A percentile compares a stretch with the other conserved stretches of the same genome.
These are phyloP conservation scores for Suillus cothurnatus DNA, from an alignment of 768 basidiomycete species.

Conservation along the genomic window DNA sequence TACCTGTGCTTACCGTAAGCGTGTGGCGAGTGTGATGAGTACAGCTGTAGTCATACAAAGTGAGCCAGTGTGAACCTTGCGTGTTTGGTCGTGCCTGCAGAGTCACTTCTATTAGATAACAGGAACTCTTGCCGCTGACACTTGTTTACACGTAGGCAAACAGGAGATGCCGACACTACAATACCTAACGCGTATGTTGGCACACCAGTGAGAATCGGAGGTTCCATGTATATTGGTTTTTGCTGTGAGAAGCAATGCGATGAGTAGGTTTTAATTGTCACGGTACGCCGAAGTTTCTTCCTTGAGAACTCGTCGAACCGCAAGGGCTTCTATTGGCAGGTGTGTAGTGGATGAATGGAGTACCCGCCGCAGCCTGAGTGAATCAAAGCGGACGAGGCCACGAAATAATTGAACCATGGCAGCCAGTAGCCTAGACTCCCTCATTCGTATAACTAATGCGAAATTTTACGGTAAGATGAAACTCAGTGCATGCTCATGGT, in stretches of 20 bases:
- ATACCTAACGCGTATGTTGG: background rate
- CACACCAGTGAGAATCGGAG: constrained; percentile 1
- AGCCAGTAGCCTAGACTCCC: background rate
- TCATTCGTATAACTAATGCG: no score
- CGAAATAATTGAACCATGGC: background rate
- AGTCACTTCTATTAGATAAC: no score
- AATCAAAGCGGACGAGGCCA: background rate
- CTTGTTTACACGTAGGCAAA: constrained; percentile 4
- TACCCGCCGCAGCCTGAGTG: background rate
- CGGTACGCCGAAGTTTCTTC: background rate
- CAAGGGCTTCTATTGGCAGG: background rate
- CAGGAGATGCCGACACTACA: background rate
- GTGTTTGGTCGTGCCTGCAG: background rate
- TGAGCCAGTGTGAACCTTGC: background rate
- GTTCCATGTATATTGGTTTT: background rate
- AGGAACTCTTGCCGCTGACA: background rate
- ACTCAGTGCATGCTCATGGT: background rate
- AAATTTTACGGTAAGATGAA: background rate
- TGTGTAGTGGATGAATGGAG: background rate
- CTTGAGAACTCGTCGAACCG: background rate
- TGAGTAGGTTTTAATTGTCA: background rate
- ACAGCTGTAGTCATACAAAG: background rate
- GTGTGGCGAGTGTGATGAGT: background rate
- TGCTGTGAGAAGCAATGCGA: no score
- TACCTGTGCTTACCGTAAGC: background rate